These are phyloP conservation scores for Elongisporangium anandrum DNA, from an alignment of 352 stramenopile species.

Conservation along the genomic window DNA sequence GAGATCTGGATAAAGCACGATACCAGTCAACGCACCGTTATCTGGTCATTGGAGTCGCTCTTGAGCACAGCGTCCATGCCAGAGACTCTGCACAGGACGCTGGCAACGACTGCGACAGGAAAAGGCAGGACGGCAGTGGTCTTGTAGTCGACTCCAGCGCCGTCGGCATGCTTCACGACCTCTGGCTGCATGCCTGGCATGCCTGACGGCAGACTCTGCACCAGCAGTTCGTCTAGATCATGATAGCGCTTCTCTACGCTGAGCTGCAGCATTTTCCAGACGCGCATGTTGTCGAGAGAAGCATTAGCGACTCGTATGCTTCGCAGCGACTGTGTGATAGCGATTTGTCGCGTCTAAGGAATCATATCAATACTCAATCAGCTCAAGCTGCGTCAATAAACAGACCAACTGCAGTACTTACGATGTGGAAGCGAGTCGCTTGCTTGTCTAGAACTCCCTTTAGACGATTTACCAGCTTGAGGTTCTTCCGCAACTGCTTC, in stretches of 20 bases:
- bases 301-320: not conserved
- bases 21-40: not conserved
- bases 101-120: not conserved
- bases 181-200: not conserved
- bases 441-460: not conserved
- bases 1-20: not conserved
- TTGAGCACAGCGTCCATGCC: not conserved
- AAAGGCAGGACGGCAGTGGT: not conserved
- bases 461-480: not conserved
- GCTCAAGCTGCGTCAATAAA: no score
- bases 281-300: not conserved
- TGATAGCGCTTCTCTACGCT: not conserved
- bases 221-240: not conserved
- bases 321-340: not conserved
- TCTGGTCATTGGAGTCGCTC: slow-evolving; percentile 5
- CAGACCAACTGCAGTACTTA: not conserved
- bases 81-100: not conserved
- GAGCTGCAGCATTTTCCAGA: not conserved
- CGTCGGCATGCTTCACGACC: not conserved
- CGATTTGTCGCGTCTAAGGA: not conserved
- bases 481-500: not conserved
- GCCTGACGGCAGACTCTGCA: not conserved
- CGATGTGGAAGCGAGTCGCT: not conserved
- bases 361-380: not conserved
- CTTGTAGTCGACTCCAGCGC: not conserved